Percentiles rank a stretch among this genome's conserved stretches.
Conservation (phyloP, 495 filamentous ascomycete species). For the Copromyces sp. region DNA sequence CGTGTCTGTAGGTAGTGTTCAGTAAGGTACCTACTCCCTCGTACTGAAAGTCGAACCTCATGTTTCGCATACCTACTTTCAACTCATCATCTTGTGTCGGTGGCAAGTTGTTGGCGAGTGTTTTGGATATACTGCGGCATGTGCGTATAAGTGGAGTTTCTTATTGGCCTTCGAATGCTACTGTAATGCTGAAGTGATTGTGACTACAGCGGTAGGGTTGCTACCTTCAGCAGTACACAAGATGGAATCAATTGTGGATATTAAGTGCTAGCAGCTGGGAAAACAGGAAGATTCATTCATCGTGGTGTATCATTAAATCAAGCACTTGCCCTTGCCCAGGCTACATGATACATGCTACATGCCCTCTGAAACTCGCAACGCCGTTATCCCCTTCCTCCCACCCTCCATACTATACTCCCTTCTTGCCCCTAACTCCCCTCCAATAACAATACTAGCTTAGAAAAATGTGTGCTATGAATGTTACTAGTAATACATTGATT, state of each 20-base stretch:
- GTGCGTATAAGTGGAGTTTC: background rate
- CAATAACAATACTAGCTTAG: background rate
- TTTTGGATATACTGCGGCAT: background rate
- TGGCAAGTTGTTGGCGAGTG: background rate
- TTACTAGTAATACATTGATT: background rate
- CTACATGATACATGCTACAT: background rate
- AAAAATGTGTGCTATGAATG: background rate
- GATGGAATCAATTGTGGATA: background rate
- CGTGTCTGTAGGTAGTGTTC: too few relatives aligned
- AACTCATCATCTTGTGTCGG: background rate
- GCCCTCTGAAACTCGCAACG: background rate
- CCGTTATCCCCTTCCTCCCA: background rate
- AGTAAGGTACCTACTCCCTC: too few relatives aligned
- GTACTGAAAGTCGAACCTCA: too few relatives aligned
- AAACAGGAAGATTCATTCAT: background rate
- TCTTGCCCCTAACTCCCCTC: background rate
- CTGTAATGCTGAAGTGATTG: background rate
- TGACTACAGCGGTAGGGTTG: background rate
- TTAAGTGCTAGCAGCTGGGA: background rate
- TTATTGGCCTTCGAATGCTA: background rate
- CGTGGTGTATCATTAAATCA: background rate
- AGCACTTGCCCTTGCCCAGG: background rate
- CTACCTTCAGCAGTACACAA: background rate
- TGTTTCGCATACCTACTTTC: too few relatives aligned
- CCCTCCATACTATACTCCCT: background rate